A percentile compares a stretch with the other conserved stretches of the same genome.
Conservation (phyloP, 2,329 filamentous ascomycete species). For the Emericellopsis atlantica region DNA sequence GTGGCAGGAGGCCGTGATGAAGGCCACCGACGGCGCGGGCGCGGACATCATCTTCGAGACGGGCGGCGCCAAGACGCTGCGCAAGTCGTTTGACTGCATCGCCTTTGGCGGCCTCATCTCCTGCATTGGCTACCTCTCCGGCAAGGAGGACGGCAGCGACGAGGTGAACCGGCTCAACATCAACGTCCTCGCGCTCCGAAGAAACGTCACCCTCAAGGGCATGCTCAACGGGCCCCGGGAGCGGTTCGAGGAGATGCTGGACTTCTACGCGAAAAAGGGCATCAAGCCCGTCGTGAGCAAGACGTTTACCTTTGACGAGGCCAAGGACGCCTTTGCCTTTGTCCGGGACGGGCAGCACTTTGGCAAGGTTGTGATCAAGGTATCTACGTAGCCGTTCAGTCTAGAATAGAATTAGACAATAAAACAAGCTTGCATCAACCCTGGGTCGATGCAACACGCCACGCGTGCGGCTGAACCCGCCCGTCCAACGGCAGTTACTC, state of each 20-base stretch:
- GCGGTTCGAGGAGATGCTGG: constrained; percentile 39
- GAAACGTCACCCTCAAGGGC: constrained; percentile 35
- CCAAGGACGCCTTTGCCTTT: constrained; percentile 36
- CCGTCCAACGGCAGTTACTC: too few species aligned
- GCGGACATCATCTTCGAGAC: constrained; percentile 44
- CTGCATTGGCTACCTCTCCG: constrained; percentile 35
- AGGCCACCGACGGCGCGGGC: constrained; percentile 28
- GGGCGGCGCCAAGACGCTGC: constrained; percentile 37
- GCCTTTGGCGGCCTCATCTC: constrained; percentile 42
- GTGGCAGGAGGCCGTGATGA: constrained; percentile 36
- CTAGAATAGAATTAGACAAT: too few species aligned
- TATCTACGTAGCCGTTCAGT: constrained; percentile 16
- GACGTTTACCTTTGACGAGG: constrained; percentile 32
- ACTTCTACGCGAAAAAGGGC: constrained; percentile 27
- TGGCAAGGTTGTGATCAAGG: constrained; percentile 41
- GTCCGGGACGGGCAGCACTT: constrained; percentile 40
- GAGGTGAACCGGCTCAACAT: constrained; percentile 38
- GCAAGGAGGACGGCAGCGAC: constrained; percentile 36
- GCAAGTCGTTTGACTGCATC: constrained; percentile 37
- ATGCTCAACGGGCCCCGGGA: constrained; percentile 48
- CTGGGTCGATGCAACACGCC: too few species aligned
- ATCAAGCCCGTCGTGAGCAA: constrained; percentile 35
- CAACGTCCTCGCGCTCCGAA: constrained; percentile 38
- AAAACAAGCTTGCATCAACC: not conserved
- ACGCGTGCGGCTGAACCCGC: too few species aligned